Evolutionary conservation across 139 green algal species (phyloP), one percentile per base, ranked within the genome.

Genomic region (Micractinium sp.): DNA sequence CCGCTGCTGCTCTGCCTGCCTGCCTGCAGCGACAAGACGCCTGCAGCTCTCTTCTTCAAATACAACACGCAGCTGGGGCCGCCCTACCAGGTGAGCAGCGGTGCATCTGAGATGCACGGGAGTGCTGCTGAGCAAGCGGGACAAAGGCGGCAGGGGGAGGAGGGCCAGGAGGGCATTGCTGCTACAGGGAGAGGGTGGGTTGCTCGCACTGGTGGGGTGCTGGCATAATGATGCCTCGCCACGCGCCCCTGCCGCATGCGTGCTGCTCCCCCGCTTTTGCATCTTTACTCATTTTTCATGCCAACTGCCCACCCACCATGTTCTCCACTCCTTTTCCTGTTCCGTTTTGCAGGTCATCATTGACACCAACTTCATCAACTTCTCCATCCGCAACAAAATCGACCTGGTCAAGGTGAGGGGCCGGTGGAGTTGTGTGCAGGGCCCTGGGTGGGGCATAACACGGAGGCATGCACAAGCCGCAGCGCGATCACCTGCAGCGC

Each of bases 361-460:
- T 27, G 98, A 99, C 87, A 99, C 98, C 81, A 99, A 99, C 94
- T 99, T 99, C 94, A 99, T 99, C 92, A 99, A 99, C 90, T 99
- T 99, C 87, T 98, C 96, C 81, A 99, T 99, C 82, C 96, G 98
- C 78, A 99, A 99, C 95, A 99, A 99, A 93, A 95, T 88, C n/a
- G 85, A 88, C n/a, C 41, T 88, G 85, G 85, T 88, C 33, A 81
- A 88, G 71, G 85, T 66, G 61, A 12, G 81, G 25, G 41, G 23
- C 36, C 38, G 22, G 39, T 47, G 27, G n/a, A n/a, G n/a, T n/a
- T n/a, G n/a, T n/a, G n/a, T n/a, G n/a, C n/a, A n/a, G n/a, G n/a
- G n/a, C n/a, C n/a, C n/a, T n/a, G n/a, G n/a, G n/a, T n/a, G n/a
- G n/a, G n/a, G n/a, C n/a, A n/a, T n/a, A n/a, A n/a, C n/a, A n/a